Percentiles rank a stretch among this genome's conserved stretches.
These are phyloP conservation scores for Cladorrhinum sp. DNA, from an alignment of 2,329 filamentous ascomycete species.

Conservation along the genomic window DNA sequence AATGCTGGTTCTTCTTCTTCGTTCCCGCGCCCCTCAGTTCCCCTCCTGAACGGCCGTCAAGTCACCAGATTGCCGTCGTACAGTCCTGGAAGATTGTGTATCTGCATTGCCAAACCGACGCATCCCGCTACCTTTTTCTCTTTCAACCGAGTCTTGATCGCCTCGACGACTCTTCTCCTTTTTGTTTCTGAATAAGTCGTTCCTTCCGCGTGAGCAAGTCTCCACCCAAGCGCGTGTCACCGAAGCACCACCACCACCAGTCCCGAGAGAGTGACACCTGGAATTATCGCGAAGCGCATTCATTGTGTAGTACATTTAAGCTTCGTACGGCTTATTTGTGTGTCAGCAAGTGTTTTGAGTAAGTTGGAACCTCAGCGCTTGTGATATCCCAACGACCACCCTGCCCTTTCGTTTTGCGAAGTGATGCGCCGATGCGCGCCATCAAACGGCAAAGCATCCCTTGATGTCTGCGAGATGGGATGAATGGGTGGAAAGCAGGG, in stretches of 20 bases:
- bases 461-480: not conserved
- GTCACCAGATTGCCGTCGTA: not conserved
- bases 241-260: constrained; percentile 1
- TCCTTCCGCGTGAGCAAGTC: constrained; percentile 23
- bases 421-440: not conserved
- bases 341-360: not conserved
- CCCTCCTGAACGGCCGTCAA: not conserved
- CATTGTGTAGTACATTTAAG: not conserved
- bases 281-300: not conserved
- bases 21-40: constrained; percentile 13
- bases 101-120: not conserved
- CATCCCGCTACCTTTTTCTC: constrained; percentile 6
- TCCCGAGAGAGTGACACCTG: not conserved
- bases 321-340: not conserved
- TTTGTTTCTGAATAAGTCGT: not conserved
- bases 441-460: not conserved
- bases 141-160: constrained; percentile 11
- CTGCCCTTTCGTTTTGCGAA: not conserved
- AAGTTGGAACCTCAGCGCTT: not conserved
- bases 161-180: constrained; percentile 7
- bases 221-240: constrained; percentile 18
- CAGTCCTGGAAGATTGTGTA: constrained; percentile 8
- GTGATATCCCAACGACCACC: not conserved
- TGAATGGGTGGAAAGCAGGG: not conserved
- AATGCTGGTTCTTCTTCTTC: constrained; percentile 11